Base-by-base conservation (phyloP, 139 green algal species). In the Micromonas pusilla region DNA sequence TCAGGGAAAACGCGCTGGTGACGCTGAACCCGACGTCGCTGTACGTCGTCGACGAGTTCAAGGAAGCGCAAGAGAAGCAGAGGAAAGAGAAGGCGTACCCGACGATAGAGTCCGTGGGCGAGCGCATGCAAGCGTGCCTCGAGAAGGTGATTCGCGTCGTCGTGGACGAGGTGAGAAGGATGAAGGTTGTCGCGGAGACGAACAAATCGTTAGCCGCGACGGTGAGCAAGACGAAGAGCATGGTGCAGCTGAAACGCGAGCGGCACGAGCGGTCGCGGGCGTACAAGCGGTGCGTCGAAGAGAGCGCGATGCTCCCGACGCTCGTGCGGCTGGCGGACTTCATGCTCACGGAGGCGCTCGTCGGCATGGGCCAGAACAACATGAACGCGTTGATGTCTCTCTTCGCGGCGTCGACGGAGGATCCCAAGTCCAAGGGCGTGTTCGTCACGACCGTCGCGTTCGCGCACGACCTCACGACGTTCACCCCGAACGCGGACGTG, bases 161-260 rank as follows among this genome's bases (percentile, higher is more conserved):
- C 3, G 38, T 73, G 28, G 80, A 68, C 28, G 65, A 80, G 54
- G 79, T 37, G 38, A 30, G 32, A 54, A 37, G 72, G 45, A 77
- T 74, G 60, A 36, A 32, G 16, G 67, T 52, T 3, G 79, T 30
- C 13, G 63, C 78, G 36, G 81, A 82, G 71, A 72, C 31, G 33
- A 73, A 85, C 90, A 83, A 13, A 93, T 88, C 2, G 80, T 93
- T 25, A 78, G 87, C 21, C 79, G 82, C 72, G 70, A 67, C 19
- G 53, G 52, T 28, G 67, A 21, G 68, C 25, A 85, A 85, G 81
- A 80, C n/a, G 34, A 64, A 52, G 30, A 73, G 34, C 16, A 82
- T 85, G 76, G 81, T 85, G 23, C 34, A 16, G 37, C 72, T 85
- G n/a, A 82, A 82, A 77, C 81, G 82, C 52, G 76, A 85, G 67